Evolutionary conservation across 805 yeast species (phyloP).

Genomic region (Kodamaea hsintzibuensis): DNA sequence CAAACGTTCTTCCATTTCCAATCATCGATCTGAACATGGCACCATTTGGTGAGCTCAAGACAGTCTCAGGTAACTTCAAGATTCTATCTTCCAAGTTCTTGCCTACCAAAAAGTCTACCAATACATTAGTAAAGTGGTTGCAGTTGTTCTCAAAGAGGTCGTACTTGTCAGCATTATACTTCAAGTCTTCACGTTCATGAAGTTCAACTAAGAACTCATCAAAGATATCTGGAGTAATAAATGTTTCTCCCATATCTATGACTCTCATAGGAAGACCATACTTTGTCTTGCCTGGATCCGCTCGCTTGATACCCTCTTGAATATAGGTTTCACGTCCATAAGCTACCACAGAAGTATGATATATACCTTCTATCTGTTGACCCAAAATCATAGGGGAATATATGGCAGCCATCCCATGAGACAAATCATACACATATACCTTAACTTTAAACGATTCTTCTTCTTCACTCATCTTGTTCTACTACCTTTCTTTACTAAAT

Average conservation of each 20-base stretch:
- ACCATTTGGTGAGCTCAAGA: constrained; percentile 40
- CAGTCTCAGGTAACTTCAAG: constrained; percentile 52
- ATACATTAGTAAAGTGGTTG: constrained; percentile 63
- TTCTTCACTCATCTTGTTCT: constrained; percentile 4
- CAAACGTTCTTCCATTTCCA: constrained; percentile 20
- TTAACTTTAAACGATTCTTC: constrained; percentile 42
- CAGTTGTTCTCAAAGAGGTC: constrained; percentile 65
- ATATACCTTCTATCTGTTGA: constrained; percentile 57
- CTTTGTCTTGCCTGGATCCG: constrained; percentile 53
- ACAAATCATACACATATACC: constrained; percentile 63
- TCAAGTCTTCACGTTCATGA: constrained; percentile 33
- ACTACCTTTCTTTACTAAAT: background rate
- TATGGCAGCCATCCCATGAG: constrained; percentile 58
- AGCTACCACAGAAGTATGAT: constrained; percentile 63
- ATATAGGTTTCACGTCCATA: constrained; percentile 57
- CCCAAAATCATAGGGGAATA: constrained; percentile 56
- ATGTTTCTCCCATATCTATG: constrained; percentile 54
- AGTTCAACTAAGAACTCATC: constrained; percentile 55
- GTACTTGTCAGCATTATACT: constrained; percentile 49
- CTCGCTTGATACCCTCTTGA: constrained; percentile 54
- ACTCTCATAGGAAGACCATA: constrained; percentile 59
- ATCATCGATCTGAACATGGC: constrained; percentile 35
- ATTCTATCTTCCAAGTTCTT: constrained; percentile 55
- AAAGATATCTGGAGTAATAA: constrained; percentile 51
- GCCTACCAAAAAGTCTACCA: constrained; percentile 59